A percentile compares a stretch with the other conserved stretches of the same genome.
Evolutionary conservation across 177 flowering plant genomes (phyloP).

Genomic region (Vitis hybrid): DNA sequence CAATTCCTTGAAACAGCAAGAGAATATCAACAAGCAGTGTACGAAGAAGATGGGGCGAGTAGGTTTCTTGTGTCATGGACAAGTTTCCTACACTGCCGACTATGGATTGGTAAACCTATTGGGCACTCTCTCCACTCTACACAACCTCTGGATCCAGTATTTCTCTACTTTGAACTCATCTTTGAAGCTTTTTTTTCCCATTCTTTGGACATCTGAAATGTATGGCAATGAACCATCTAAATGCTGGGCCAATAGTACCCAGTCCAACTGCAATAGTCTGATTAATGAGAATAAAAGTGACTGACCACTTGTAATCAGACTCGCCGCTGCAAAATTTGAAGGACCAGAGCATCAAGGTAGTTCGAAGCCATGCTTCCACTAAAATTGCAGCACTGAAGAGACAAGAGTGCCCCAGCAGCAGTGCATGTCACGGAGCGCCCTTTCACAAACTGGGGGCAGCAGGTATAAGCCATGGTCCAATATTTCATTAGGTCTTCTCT

Average conservation of each 20-base stretch:
- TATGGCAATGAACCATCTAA: constrained; percentile 56
- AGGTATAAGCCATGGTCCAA: constrained; percentile 65
- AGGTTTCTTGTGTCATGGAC: constrained; percentile 24
- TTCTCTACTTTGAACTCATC: constrained; percentile 36
- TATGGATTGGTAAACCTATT: constrained; percentile 15
- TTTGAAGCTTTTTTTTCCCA: constrained; percentile 14
- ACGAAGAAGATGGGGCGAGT: constrained; percentile 29
- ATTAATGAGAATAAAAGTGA: constrained; percentile 29
- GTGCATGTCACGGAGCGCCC: constrained; percentile 52
- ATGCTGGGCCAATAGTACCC: constrained; percentile 60
- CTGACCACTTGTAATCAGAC: constrained; percentile 71
- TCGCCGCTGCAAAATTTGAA: constrained; percentile 46
- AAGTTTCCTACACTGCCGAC: constrained; percentile 31
- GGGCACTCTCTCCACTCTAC: constrained; percentile 44
- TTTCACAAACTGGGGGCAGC: constrained; percentile 57
- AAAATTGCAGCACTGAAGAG: constrained; percentile 38
- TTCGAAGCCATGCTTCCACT: constrained; percentile 44
- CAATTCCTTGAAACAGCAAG: constrained; percentile 13
- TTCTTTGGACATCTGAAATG: constrained; percentile 40
- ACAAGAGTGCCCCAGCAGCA: constrained; percentile 54
- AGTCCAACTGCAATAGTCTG: constrained; percentile 53
- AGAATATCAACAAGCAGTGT: constrained; percentile 18
- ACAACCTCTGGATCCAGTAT: constrained; percentile 47
- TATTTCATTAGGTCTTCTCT: constrained; percentile 35
- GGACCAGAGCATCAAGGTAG: constrained; percentile 33